Conservation (phyloP, 1,284 basidiomycete species). For the Ustilago hordei region DNA sequence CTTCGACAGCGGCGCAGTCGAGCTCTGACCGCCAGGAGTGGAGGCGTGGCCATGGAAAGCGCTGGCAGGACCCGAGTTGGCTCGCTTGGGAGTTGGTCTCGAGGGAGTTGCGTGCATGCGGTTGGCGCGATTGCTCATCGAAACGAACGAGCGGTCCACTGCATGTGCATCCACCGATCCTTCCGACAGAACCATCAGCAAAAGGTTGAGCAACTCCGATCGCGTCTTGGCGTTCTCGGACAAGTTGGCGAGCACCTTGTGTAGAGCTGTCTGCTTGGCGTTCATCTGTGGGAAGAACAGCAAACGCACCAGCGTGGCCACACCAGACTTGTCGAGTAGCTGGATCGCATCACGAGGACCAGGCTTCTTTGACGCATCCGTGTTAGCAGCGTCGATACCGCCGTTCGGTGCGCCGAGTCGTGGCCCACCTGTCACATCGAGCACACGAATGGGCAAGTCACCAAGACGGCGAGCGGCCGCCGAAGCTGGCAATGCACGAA, state of each 20-base stretch:
- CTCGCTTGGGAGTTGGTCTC: conserved; percentile 53
- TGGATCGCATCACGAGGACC: conserved; percentile 82
- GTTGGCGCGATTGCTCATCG: conserved; percentile 74
- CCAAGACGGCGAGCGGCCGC: conserved; percentile 10
- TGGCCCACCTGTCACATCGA: conserved; percentile 24
- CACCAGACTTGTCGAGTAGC: conserved; percentile 88
- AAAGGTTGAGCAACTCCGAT: conserved; percentile 89
- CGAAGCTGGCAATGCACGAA: conserved; percentile 22
- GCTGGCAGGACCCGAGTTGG: conserved; percentile 42
- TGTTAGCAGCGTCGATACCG: background rate
- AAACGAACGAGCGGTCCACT: conserved; percentile 92
- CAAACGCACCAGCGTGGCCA: conserved; percentile 89
- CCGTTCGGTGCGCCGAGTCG: conserved; percentile 8
- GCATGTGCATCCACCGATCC: conserved; percentile 90
- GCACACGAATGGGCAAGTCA: conserved; percentile 25
- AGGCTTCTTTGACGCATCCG: conserved; percentile 19
- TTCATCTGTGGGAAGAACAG: conserved; percentile 96
- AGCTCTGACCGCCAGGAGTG: conserved; percentile 18
- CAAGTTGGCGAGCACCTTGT: conserved; percentile 91
- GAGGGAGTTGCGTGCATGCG: conserved; percentile 57
- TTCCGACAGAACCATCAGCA: conserved; percentile 92
- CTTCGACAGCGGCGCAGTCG: conserved; percentile 61
- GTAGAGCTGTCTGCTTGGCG: conserved; percentile 81
- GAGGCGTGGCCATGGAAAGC: conserved; percentile 15
- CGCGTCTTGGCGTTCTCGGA: conserved; percentile 95